phyloP scores from a whole-genome alignment of 2,329 filamentous ascomycete genomes.

The Aspergillus tanneri region DNA sequence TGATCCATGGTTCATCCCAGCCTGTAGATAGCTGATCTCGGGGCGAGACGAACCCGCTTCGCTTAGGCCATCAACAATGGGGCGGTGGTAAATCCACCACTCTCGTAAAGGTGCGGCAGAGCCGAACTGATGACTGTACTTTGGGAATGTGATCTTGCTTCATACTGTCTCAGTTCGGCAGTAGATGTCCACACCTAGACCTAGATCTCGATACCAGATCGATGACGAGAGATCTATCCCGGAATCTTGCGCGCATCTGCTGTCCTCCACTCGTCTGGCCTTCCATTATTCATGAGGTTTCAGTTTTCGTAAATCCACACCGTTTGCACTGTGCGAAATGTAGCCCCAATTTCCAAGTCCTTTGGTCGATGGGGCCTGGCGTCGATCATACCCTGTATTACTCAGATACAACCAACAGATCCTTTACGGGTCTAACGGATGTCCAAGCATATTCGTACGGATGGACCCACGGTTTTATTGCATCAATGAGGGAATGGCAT shows the following conservation, averaged over 20 bases:
- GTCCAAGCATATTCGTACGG: neutral
- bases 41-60: too few relatives aligned
- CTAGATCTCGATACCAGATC: too few relatives aligned
- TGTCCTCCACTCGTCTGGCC: neutral
- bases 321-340: neutral
- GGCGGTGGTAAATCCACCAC: too few relatives aligned
- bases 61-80: too few relatives aligned
- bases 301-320: neutral
- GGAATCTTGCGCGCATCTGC: neutral
- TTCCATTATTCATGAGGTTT: neutral
- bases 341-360: neutral
- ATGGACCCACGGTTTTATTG: neutral
- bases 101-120: too few relatives aligned
- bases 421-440: neutral
- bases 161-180: neutral
- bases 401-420: neutral
- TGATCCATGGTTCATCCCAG: too few relatives aligned
- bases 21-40: too few relatives aligned
- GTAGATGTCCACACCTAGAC: neutral
- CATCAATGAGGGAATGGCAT: neutral
- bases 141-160: too few relatives aligned
- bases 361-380: neutral
- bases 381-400: constrained; percentile 3
- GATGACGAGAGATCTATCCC: too few relatives aligned
- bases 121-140: too few relatives aligned